Base-by-base conservation (phyloP, 179 eudicot species). In the Nepenthes alata region DNA sequence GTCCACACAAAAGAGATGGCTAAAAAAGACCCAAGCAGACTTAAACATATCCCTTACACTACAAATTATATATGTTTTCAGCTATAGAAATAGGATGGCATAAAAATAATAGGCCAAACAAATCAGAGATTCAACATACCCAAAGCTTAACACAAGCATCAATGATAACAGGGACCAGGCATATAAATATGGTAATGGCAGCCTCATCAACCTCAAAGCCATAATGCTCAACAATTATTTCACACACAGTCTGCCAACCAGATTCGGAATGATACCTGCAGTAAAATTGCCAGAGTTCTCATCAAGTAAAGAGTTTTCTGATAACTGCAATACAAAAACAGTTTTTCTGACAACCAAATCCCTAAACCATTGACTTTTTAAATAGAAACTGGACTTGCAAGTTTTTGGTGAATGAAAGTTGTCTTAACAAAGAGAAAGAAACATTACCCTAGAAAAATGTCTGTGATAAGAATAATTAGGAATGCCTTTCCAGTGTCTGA, bases 71-170 rank as follows among this genome's bases (percentile, higher is more conserved):
- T 10, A 3, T 13, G 34, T 25, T 35, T 13, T 41, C 45, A 41
- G 45, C 45, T 41, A 4, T 0, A 41, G 45, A 41, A 41, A 41
- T 41, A 7, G 45, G 45, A 61, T 4, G 4, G 10, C n/a, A 61
- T 36, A 37, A 3, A 37, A 35, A 48, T 53, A 53, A 50, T 38
- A 36, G 2, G 13, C 14, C 5, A 35, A 1, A 47, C 36, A 37
- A 48, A n/a, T 25, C 3, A 65, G 56, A 51, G 41, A 54, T 11
- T 58, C 47, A 60, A 78, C 93, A 48, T 85, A 94, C 99, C 99
- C 99, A 94, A 67, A 94, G 97, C 87, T 94, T 94, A 59, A 91
- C 94, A 61, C 95, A 90, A 36, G 97, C 91, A 70, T 94, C 99
- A 51, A 85, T 71, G 62, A 84, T 37, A 52, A 94, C 99, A 61